phyloP scores from a whole-genome alignment of 2,329 filamentous ascomycete species.

The Rhynchosporium secalis region DNA sequence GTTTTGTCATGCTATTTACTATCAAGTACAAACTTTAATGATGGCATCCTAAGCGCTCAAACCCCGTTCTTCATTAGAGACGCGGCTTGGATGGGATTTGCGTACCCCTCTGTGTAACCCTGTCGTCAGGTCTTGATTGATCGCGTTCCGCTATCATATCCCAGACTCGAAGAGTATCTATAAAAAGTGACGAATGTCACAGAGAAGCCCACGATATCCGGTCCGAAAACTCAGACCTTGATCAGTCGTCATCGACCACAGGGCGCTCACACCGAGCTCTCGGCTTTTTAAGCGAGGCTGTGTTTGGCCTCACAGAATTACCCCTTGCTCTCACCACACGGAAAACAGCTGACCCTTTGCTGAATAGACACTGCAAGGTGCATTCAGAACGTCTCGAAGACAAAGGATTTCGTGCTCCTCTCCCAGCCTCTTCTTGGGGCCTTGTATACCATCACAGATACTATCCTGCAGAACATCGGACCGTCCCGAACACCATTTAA shows the following conservation, averaged over 20 bases:
- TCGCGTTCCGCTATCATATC: background rate
- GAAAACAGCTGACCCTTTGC: background rate
- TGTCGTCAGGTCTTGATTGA: background rate
- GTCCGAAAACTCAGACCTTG: background rate
- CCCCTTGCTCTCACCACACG: background rate
- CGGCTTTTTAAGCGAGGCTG: background rate
- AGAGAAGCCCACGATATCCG: background rate
- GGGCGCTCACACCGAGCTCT: background rate
- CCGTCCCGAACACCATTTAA: constrained; percentile 10
- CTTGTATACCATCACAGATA: background rate
- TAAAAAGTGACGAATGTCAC: constrained; percentile 3
- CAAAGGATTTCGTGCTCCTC: background rate
- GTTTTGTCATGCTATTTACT: background rate
- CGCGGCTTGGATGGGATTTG: background rate
- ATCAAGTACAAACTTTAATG: background rate
- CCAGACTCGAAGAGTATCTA: background rate
- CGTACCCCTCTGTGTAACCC: background rate
- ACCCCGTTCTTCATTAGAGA: background rate
- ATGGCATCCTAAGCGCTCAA: background rate
- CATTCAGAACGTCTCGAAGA: background rate
- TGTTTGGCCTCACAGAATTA: constrained; percentile 1
- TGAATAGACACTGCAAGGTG: background rate
- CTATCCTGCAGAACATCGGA: background rate
- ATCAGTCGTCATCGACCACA: background rate
- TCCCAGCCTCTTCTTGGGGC: constrained; percentile 13